phyloP scores from a whole-genome alignment of 352 stramenopile genomes.

The Pythium monospermum region DNA sequence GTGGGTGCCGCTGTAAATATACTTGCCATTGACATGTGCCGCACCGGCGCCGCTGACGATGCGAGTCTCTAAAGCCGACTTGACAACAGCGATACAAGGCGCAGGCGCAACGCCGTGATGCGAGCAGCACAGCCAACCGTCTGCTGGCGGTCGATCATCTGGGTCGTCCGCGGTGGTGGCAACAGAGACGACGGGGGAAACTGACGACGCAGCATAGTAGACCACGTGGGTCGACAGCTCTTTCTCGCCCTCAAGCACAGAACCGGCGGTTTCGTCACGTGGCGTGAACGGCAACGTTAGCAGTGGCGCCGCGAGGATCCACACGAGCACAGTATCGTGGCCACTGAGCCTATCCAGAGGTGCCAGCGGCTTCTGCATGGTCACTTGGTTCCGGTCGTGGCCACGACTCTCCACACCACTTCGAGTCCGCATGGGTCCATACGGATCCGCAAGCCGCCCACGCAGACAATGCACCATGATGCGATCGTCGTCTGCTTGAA shows the following conservation, averaged over 20 bases:
- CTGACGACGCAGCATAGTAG: slow-evolving; percentile 57
- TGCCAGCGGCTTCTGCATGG: not conserved
- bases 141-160: slow-evolving; percentile 28
- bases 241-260: slow-evolving; percentile 38
- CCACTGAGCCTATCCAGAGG: no score
- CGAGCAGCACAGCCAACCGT: slow-evolving; percentile 55
- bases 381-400: not conserved
- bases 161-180: not conserved
- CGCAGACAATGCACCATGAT: slow-evolving; percentile 27
- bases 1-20: slow-evolving; percentile 53
- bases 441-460: slow-evolving; percentile 36
- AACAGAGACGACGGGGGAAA: no score
- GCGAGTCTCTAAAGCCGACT: slow-evolving; percentile 63
- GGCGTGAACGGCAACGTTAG: slow-evolving; percentile 48
- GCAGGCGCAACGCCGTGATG: slow-evolving; percentile 32
- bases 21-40: slow-evolving; percentile 54
- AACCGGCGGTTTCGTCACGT: slow-evolving; percentile 23
- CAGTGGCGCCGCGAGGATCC: slow-evolving; percentile 46
- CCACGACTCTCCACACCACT: no score
- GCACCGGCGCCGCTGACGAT: slow-evolving; percentile 45
- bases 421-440: no score
- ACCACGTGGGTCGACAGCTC: slow-evolving; percentile 62
- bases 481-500: slow-evolving; percentile 36
- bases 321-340: slow-evolving; percentile 32
- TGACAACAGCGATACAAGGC: slow-evolving; percentile 26